phyloP scores from a whole-genome alignment of 2,329 filamentous ascomycete species.

The Fusarium xyrophilum region DNA sequence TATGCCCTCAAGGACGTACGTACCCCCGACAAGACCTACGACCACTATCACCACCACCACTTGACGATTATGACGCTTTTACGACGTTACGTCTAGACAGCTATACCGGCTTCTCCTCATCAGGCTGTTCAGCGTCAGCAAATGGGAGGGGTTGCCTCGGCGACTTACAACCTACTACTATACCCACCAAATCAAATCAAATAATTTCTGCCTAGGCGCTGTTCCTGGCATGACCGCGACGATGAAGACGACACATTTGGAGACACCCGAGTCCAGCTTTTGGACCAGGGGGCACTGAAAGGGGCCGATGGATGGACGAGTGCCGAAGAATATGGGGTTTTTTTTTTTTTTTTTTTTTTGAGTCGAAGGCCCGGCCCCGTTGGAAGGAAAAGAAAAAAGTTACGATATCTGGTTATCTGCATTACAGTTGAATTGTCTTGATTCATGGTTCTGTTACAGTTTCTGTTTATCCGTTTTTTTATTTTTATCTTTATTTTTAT shows the following conservation, averaged over 20 bases:
- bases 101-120: conserved; percentile 46
- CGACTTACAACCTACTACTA: conserved; percentile 50
- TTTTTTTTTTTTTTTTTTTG: conserved; percentile 15
- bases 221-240: conserved; percentile 46
- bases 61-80: conserved; percentile 57
- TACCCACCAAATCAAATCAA: conserved; percentile 44
- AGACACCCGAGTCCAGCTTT: conserved; percentile 29
- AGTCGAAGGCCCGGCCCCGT: conserved; percentile 19
- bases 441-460: conserved; percentile 23
- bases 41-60: conserved; percentile 49
- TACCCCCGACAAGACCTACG: conserved; percentile 46
- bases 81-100: conserved; percentile 57
- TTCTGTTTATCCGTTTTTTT: conserved; percentile 15
- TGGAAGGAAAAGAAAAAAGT: conserved; percentile 43
- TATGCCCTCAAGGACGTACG: conserved; percentile 44
- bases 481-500: background rate
- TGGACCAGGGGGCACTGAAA: conserved; percentile 23
- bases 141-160: conserved; percentile 46
- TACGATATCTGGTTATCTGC: conserved; percentile 35
- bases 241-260: conserved; percentile 39
- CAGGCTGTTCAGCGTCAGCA: conserved; percentile 43
- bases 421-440: conserved; percentile 28
- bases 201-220: conserved; percentile 50
- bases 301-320: conserved; percentile 25
- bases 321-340: conserved; percentile 7